Conservation (phyloP, 1,139 yeast species). For the Yamadazyma dendronema region DNA sequence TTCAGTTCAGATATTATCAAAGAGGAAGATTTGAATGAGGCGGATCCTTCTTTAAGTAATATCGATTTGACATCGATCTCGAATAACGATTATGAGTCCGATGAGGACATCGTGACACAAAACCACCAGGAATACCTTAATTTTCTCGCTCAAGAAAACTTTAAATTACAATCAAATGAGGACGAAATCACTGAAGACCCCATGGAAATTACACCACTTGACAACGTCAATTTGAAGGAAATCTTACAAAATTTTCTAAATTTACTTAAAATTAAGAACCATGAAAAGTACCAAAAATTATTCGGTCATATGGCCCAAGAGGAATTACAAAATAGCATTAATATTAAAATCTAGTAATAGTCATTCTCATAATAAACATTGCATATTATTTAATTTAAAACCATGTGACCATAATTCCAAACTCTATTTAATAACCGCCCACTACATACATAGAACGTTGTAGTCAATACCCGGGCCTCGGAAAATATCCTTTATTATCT, state of each 20-base stretch:
- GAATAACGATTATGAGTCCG: conserved; percentile 5
- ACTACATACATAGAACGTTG: too few species aligned
- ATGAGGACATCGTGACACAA: conserved; percentile 11
- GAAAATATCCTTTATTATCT: too few species aligned
- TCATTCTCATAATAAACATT: too few species aligned
- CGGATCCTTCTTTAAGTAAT: too few species aligned
- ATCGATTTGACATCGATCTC: background rate
- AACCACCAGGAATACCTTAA: conserved; percentile 38
- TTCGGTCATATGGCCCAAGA: conserved; percentile 14
- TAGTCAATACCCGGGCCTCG: too few species aligned
- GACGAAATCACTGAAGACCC: conserved; percentile 79
- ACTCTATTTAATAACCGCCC: too few species aligned
- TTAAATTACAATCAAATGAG: conserved; percentile 45
- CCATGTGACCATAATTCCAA: too few species aligned
- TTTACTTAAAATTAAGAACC: conserved; percentile 15
- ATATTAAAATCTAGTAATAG: too few species aligned
- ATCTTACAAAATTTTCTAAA: conserved; percentile 18
- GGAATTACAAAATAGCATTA: conserved; percentile 5
- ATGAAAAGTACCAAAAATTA: conserved; percentile 13
- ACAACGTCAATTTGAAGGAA: conserved; percentile 60
- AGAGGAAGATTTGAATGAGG: background rate
- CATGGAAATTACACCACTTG: conserved; percentile 73
- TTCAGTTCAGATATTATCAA: conserved; percentile 19
- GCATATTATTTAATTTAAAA: too few species aligned
- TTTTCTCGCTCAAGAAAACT: conserved; percentile 35